These are phyloP conservation scores for Tilletia caries DNA, from an alignment of 1,284 basidiomycete species.

Conservation along the genomic window DNA sequence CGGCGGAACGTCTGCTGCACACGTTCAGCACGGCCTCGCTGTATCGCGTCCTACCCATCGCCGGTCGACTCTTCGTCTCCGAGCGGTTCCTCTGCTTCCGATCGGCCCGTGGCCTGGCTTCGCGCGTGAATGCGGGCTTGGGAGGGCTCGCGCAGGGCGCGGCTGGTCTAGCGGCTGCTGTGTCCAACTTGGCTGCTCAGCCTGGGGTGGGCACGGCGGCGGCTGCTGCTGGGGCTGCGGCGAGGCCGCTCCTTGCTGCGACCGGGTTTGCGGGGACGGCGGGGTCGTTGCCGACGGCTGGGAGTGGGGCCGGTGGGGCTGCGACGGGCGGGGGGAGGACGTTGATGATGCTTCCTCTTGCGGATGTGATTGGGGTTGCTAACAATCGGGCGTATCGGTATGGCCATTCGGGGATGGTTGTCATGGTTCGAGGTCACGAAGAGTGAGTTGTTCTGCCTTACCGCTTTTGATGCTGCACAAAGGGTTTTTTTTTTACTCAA, in stretches of 20 bases:
- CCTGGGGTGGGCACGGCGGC: slow-evolving; percentile 19
- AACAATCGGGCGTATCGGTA: slow-evolving; percentile 82
- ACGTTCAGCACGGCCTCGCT: slow-evolving; percentile 35
- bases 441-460: slow-evolving; percentile 57
- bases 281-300: not conserved
- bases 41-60: slow-evolving; percentile 39
- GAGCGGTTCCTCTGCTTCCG: slow-evolving; percentile 44
- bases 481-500: not conserved
- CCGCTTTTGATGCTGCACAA: not conserved
- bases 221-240: not conserved
- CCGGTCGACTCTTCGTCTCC: slow-evolving; percentile 40
- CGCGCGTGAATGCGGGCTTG: slow-evolving; percentile 1
- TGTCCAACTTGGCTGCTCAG: slow-evolving; percentile 35
- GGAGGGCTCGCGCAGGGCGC: not conserved
- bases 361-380: slow-evolving; percentile 78
- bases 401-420: slow-evolving; percentile 78
- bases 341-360: slow-evolving; percentile 89
- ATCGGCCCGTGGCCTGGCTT: slow-evolving; percentile 17
- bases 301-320: slow-evolving; percentile 3
- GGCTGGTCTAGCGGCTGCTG: slow-evolving; percentile 3
- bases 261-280: not conserved
- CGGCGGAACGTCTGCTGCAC: slow-evolving; percentile 29
- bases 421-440: slow-evolving; percentile 91
- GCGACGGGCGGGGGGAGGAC: slow-evolving; percentile 26
- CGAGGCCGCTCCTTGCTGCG: not conserved